These are phyloP conservation scores for Macrolepiota albuminosa DNA, from an alignment of 768 basidiomycete genomes.

Conservation along the genomic window DNA sequence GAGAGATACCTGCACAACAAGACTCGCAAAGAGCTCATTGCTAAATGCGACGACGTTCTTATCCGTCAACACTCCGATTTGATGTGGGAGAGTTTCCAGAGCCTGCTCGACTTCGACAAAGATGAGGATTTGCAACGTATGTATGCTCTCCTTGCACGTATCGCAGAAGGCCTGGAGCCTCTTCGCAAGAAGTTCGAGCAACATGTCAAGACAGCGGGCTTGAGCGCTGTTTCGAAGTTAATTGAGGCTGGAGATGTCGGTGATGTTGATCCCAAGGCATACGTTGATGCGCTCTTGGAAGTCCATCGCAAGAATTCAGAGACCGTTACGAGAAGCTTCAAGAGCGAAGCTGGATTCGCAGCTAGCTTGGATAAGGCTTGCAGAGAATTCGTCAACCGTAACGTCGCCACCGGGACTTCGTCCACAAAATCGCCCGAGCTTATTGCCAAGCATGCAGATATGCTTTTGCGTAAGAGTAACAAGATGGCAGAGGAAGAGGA, in stretches of 20 bases:
- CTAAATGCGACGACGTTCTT: slow-evolving; percentile 89
- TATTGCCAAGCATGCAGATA: slow-evolving; percentile 91
- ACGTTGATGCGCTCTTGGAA: slow-evolving; percentile 89
- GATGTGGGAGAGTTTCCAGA: slow-evolving; percentile 97
- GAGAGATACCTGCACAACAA: slow-evolving; percentile 91
- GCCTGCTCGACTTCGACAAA: slow-evolving; percentile 88
- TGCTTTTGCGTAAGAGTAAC: slow-evolving; percentile 90
- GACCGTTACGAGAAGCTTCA: slow-evolving; percentile 88
- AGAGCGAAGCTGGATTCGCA: slow-evolving; percentile 93
- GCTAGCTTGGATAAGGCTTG: slow-evolving; percentile 96
- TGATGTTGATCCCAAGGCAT: slow-evolving; percentile 90
- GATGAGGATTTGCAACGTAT: slow-evolving; percentile 95
- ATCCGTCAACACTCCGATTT: slow-evolving; percentile 85
- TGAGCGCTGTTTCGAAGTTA: slow-evolving; percentile 79
- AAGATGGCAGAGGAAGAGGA: slow-evolving; percentile 95
- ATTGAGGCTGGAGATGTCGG: slow-evolving; percentile 61
- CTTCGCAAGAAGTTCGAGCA: slow-evolving; percentile 91
- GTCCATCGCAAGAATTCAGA: slow-evolving; percentile 94
- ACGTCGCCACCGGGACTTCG: slow-evolving; percentile 84
- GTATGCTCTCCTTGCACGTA: slow-evolving; percentile 93
- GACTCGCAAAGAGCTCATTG: slow-evolving; percentile 82
- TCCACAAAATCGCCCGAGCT: slow-evolving; percentile 92
- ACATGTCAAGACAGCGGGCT: slow-evolving; percentile 91
- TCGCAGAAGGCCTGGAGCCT: slow-evolving; percentile 89
- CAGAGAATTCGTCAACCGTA: slow-evolving; percentile 93